Percentiles rank a stretch among this genome's conserved stretches.
phyloP scores from a whole-genome alignment of 257 asterid genomes.

The Solanum virginianum region DNA sequence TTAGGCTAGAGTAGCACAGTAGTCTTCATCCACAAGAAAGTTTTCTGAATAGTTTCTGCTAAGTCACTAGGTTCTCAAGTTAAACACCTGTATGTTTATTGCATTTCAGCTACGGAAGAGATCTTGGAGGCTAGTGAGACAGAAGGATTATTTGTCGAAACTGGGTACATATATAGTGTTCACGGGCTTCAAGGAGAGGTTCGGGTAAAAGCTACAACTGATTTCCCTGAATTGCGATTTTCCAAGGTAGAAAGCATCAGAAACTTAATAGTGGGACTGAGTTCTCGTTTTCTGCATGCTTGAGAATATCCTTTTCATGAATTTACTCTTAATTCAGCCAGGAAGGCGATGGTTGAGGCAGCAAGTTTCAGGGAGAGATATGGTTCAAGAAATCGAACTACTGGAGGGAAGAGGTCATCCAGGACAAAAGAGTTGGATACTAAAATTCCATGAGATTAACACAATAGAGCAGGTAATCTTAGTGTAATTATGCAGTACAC shows the following conservation, averaged over 20 bases:
- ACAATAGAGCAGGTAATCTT: slow-evolving; percentile 61
- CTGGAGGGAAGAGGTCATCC: slow-evolving; percentile 82
- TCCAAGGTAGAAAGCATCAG: slow-evolving; percentile 46
- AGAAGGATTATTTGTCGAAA: slow-evolving; percentile 46
- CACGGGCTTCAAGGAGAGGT: slow-evolving; percentile 95
- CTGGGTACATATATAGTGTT: slow-evolving; percentile 71
- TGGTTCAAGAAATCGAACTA: slow-evolving; percentile 67
- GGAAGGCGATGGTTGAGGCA: slow-evolving; percentile 93
- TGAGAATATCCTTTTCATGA: not conserved
- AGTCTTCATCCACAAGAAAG: not conserved
- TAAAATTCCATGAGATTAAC: slow-evolving; percentile 47
- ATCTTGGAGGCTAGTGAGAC: slow-evolving; percentile 30
- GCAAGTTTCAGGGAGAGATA: slow-evolving; percentile 56
- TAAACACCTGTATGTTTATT: not conserved
- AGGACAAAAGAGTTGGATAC: slow-evolving; percentile 72
- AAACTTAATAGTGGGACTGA: not conserved
- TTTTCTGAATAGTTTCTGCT: not conserved
- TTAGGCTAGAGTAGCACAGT: not conserved
- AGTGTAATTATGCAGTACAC: not conserved
- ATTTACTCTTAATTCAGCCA: slow-evolving; percentile 36
- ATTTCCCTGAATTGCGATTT: slow-evolving; percentile 87
- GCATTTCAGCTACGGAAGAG: slow-evolving; percentile 44
- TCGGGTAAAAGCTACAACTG: slow-evolving; percentile 63
- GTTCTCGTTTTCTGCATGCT: not conserved
- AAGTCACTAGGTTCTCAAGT: not conserved